These are phyloP conservation scores for Penicillium robsamsonii DNA, from an alignment of 495 filamentous ascomycete species.

Conservation along the genomic window DNA sequence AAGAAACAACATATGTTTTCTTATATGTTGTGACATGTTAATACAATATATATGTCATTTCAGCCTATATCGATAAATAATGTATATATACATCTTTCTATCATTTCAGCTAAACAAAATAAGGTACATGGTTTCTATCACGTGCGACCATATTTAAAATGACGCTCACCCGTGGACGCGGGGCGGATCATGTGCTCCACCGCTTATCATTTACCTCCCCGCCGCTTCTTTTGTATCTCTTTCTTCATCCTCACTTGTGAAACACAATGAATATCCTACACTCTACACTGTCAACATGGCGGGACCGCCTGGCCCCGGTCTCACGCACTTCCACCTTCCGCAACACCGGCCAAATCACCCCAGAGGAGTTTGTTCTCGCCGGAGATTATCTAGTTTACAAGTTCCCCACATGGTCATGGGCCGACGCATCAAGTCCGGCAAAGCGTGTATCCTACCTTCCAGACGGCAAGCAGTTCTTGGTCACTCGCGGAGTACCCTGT, in stretches of 20 bases:
- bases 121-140: background rate
- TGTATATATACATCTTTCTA: no score
- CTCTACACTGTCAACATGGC: constrained; percentile 78
- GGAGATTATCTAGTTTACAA: constrained; percentile 99
- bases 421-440: constrained; percentile 71
- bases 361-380: constrained; percentile 92
- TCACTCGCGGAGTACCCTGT: constrained; percentile 92
- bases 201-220: constrained; percentile 25
- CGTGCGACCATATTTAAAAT: constrained; percentile 1
- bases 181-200: constrained; percentile 37
- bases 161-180: constrained; percentile 31
- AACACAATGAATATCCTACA: constrained; percentile 62
- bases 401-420: constrained; percentile 99
- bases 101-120: background rate
- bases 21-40: no score
- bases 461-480: constrained; percentile 88
- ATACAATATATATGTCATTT: no score
- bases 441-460: constrained; percentile 83
- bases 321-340: constrained; percentile 92
- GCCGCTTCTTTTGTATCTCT: constrained; percentile 7
- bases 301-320: constrained; percentile 85
- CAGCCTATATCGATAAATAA: no score
- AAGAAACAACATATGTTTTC: no score
- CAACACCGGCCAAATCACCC: constrained; percentile 88
- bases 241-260: constrained; percentile 7